Evolutionary conservation across 179 eudicot species (phyloP), one percentile per base, ranked within the genome.

Genomic region (Spinacia oleracea): DNA sequence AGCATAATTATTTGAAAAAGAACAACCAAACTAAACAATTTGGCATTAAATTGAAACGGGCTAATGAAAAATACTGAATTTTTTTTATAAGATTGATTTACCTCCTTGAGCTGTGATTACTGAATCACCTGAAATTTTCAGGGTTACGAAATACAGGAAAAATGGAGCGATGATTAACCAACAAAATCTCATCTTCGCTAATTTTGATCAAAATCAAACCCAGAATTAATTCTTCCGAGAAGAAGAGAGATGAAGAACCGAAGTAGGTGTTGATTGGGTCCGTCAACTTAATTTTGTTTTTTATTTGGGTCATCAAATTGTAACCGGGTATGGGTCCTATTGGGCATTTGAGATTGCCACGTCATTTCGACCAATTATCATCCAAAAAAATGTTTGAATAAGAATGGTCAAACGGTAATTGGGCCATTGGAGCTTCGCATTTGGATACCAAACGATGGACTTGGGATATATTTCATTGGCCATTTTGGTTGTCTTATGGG

Each of bases 21-120:
- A 66, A 16, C 9, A 66, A 70, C 10, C 16, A 25, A 70, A 23
- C 55, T 3, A 65, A 45, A 10, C 20, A n/a, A 43, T 21, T 42
- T 14, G 34, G 43, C 23, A 16, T 1, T 14, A 12, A 1, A 65
- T 11, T 25, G 1, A 27, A 29, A n/a, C n/a, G n/a, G n/a, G n/a
- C n/a, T 15, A 63, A 31, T 1, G 6, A 65, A 23, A 70, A 23
- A 70, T 23, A 2, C n/a, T 12, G 25, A 16, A 5, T 18, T 72
- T 4, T 2, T 23, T 14, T 43, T 35, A 45, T 25, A 27, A 38
- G 40, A 38, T 38, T 15, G 62, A 72, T 0, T 50, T 72, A 72
- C 75, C 75, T 50, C 32, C 43, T 72, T 53, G 75, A 72, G 63
- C 9, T 16, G 75, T 72, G 75, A 72, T 72, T 11, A 72, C 45